phyloP scores from a whole-genome alignment of 306 rosid genomes.

The Prosopis cineraria region DNA sequence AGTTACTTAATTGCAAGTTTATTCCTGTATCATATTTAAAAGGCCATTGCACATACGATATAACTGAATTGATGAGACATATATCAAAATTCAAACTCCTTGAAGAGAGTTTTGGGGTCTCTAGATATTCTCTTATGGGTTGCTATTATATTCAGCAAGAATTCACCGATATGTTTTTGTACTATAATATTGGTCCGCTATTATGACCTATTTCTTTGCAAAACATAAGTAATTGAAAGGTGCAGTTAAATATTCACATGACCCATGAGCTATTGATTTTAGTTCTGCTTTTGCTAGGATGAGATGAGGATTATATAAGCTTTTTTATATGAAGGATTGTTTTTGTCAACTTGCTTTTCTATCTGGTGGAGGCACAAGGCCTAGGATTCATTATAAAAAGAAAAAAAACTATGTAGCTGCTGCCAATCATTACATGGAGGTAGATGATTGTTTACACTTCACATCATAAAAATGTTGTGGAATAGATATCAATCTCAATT shows the following conservation, averaged over 20 bases:
- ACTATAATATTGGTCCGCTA: background rate
- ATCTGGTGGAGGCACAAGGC: background rate
- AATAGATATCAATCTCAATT: background rate
- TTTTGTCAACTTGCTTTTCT: background rate
- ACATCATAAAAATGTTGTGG: background rate
- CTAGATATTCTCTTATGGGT: background rate
- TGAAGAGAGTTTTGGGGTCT: constrained; percentile 28
- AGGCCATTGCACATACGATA: constrained; percentile 19
- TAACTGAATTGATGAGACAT: constrained; percentile 19
- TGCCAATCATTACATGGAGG: background rate
- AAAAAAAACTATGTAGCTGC: background rate
- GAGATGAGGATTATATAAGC: background rate
- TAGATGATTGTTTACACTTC: background rate
- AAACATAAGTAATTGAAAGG: background rate
- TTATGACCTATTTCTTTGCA: background rate
- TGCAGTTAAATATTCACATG: background rate
- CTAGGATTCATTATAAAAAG: background rate
- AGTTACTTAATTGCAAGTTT: constrained; percentile 43
- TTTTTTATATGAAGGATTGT: background rate
- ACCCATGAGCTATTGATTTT: background rate
- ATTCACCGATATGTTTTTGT: background rate
- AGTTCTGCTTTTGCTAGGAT: background rate
- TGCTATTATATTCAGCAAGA: background rate
- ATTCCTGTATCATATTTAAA: constrained; percentile 18
- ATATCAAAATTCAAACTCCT: constrained; percentile 13